Evolutionary conservation across 768 basidiomycete species (phyloP).

Genomic region (Trametes maxima): DNA sequence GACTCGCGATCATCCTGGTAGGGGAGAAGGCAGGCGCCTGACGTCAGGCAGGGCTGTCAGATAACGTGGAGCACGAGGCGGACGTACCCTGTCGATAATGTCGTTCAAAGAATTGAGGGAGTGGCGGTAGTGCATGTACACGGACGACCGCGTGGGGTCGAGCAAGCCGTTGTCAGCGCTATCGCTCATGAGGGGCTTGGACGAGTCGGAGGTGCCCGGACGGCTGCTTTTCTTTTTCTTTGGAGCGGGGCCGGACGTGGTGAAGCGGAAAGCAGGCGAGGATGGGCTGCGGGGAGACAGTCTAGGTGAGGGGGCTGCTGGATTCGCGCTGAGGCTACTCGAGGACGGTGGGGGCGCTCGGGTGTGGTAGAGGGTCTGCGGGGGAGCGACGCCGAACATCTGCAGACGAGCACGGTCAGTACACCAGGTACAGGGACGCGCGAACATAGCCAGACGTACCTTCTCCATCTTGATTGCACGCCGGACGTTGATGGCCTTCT

Average conservation of each 20-base stretch:
- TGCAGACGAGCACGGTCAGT: slow-evolving; percentile 34
- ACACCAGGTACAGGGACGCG: not conserved
- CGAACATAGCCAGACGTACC: slow-evolving; percentile 46
- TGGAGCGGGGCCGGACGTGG: slow-evolving; percentile 40
- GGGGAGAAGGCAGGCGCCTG: not conserved
- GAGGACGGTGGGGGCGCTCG: slow-evolving; percentile 44
- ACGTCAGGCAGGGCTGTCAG: not conserved
- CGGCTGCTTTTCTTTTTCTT: slow-evolving; percentile 48
- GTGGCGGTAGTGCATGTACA: slow-evolving; percentile 78
- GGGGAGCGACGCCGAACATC: slow-evolving; percentile 84
- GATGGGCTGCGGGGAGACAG: slow-evolving; percentile 15
- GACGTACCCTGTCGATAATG: slow-evolving; percentile 74
- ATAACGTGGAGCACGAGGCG: slow-evolving; percentile 1
- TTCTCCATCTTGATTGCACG: slow-evolving; percentile 88
- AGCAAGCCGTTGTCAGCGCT: slow-evolving; percentile 12
- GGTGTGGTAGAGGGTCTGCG: slow-evolving; percentile 77
- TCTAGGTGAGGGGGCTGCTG: slow-evolving; percentile 19
- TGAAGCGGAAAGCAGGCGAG: slow-evolving; percentile 17
- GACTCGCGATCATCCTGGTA: slow-evolving; percentile 74
- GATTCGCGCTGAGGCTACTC: slow-evolving; percentile 16
- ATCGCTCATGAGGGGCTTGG: slow-evolving; percentile 45
- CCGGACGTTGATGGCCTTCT: slow-evolving; percentile 79
- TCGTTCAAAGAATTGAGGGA: slow-evolving; percentile 81
- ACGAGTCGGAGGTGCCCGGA: slow-evolving; percentile 69
- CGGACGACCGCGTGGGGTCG: slow-evolving; percentile 41